Evolutionary conservation across 441 rosid species (phyloP), one percentile per base, ranked within the genome.

Genomic region (Syzygium malaccense): DNA sequence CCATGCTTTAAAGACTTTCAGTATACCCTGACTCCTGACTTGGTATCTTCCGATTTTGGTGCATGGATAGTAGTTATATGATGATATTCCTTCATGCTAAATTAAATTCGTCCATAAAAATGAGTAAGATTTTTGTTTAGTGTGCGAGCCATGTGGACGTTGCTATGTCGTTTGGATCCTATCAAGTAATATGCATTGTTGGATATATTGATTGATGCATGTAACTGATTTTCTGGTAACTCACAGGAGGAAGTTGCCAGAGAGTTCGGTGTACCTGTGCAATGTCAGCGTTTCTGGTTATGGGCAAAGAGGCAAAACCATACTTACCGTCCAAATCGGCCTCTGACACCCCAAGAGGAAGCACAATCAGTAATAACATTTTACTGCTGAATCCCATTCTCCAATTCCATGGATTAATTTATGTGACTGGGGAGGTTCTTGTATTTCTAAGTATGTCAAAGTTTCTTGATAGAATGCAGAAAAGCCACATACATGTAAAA

Each of bases 291-390:
- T 57, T 98, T 95, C 87, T 98, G 99, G 99, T 92, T 97, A 60
- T 98, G 99, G 99, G 95, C 97, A 66, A 95, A 96, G 94, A 94
- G 99, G 86, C 97, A 93, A 92, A 98, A 98, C 93, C 94, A 92
- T 91, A 98, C 99, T 25, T 98, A 95, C 88, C 99, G 99, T 92
- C 99, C 99, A 58, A 92, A 92, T 92, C 95, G 98, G 57, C 98
- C 99, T 88, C 86, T 98, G 90, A 93, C 95, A 85, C 90, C 96
- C 37, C 98, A 93, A 88, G 99, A 97, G 92, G 99, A 98, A 94
- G 91, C 94, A 60, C 98, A 94, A 92, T 90, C 97, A 88, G 99
- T 97, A 96, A 92, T 87, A 86, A 85, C 57, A 87, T 62, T 53
- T 68, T 53, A 56, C 4, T 86, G 87, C 83, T 56, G 17, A 55